These are phyloP conservation scores for Harringtonia lauricola DNA, from an alignment of 2,329 filamentous ascomycete species.

Conservation along the genomic window DNA sequence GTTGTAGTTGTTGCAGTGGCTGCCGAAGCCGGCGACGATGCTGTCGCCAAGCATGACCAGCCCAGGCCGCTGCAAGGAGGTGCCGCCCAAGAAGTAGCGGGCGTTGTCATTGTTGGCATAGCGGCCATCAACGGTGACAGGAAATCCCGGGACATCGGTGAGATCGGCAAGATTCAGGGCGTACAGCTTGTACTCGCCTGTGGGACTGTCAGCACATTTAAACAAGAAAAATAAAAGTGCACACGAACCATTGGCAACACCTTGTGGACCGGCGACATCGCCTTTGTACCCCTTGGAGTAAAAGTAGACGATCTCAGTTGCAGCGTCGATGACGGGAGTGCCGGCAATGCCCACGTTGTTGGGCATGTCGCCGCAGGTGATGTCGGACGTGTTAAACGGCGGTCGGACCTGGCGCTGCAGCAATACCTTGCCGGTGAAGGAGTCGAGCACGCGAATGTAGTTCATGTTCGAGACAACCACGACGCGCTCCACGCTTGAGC, in stretches of 20 bases:
- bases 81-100: slow-evolving; percentile 40
- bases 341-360: slow-evolving; percentile 25
- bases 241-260: not conserved
- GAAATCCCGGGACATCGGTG: slow-evolving; percentile 22
- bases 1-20: slow-evolving; percentile 44
- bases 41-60: slow-evolving; percentile 32
- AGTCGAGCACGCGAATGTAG: slow-evolving; percentile 26
- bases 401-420: slow-evolving; percentile 24
- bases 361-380: slow-evolving; percentile 28
- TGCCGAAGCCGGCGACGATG: slow-evolving; percentile 42
- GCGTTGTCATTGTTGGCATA: slow-evolving; percentile 32
- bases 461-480: slow-evolving; percentile 28
- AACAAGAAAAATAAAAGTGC: not conserved
- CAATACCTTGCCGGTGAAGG: slow-evolving; percentile 27
- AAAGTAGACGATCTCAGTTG: slow-evolving; percentile 23
- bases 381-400: slow-evolving; percentile 26
- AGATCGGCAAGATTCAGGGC: slow-evolving; percentile 8
- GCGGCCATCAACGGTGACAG: slow-evolving; percentile 34
- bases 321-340: slow-evolving; percentile 24
- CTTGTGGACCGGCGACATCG: slow-evolving; percentile 10
- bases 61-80: slow-evolving; percentile 38
- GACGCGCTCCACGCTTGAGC: slow-evolving; percentile 20
- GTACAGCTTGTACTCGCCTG: slow-evolving; percentile 10
- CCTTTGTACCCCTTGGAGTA: slow-evolving; percentile 24
- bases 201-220: not conserved